A percentile compares a stretch with the other conserved stretches of the same genome.
phyloP scores from a whole-genome alignment of 495 filamentous ascomycete genomes.

The Friedmanniomyces simplex region DNA sequence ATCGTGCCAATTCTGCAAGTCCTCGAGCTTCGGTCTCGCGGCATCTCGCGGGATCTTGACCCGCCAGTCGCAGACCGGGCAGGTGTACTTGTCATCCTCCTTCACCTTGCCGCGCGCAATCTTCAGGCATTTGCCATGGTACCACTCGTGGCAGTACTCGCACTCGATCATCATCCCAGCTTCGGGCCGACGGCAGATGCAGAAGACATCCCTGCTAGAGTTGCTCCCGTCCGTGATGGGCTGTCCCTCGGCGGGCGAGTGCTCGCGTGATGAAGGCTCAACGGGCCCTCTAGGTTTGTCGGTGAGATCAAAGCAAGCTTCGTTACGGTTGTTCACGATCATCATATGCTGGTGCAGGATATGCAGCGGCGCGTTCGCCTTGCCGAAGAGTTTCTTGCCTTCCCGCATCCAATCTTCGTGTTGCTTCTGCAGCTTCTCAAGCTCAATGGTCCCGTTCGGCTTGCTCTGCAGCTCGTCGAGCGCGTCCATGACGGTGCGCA shows the following conservation, averaged over 20 bases:
- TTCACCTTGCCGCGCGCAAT: constrained; percentile 96
- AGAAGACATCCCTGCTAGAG: constrained; percentile 75
- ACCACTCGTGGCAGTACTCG: constrained; percentile 97
- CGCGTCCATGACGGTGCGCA: constrained; percentile 77
- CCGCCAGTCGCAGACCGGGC: constrained; percentile 94
- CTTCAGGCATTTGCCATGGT: constrained; percentile 97
- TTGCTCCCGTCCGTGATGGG: constrained; percentile 35
- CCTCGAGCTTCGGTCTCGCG: constrained; percentile 88
- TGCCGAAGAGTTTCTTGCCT: constrained; percentile 97
- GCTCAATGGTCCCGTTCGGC: constrained; percentile 76
- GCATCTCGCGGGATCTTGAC: constrained; percentile 98
- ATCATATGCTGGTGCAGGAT: constrained; percentile 92
- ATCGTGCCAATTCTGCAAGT: constrained; percentile 75
- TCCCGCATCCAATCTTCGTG: constrained; percentile 99
- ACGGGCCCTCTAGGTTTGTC: constrained; percentile 84
- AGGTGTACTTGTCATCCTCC: constrained; percentile 97
- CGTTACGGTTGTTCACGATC: constrained; percentile 77
- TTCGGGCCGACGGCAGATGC: constrained; percentile 86
- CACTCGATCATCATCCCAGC: constrained; percentile 99
- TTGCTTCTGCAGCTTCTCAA: constrained; percentile 88
- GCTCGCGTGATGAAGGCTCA: constrained; percentile 80
- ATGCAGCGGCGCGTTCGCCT: constrained; percentile 93
- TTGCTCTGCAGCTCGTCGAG: constrained; percentile 84
- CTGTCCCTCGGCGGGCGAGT: constrained; percentile 58
- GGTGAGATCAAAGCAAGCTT: constrained; percentile 82